Conservation (phyloP, 2,329 filamentous ascomycete genomes). For the Curvularia eragrostidis region DNA sequence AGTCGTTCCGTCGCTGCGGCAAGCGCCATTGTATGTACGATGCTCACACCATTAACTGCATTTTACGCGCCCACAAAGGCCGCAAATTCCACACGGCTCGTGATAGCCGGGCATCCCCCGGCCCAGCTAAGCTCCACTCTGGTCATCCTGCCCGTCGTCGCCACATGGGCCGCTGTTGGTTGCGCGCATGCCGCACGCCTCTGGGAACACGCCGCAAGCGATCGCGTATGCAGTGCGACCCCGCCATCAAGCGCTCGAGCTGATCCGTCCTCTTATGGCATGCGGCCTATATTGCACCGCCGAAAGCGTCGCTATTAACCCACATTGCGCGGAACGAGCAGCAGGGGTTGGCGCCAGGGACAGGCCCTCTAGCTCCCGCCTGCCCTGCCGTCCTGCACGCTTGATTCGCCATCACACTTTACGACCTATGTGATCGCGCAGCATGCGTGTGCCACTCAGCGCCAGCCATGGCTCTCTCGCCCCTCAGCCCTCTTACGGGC, state of each 20-base stretch:
- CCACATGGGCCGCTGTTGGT: not conserved
- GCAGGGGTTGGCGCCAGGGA: slow-evolving; percentile 26
- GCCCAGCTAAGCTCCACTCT: slow-evolving; percentile 6
- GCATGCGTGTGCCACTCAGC: slow-evolving; percentile 43
- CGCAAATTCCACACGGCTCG: slow-evolving; percentile 24
- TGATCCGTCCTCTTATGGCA: slow-evolving; percentile 11
- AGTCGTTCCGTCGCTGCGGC: slow-evolving; percentile 11
- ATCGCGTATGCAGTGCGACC: slow-evolving; percentile 14
- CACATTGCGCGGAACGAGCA: slow-evolving; percentile 12
- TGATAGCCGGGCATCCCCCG: slow-evolving; percentile 9
- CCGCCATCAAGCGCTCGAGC: slow-evolving; percentile 5
- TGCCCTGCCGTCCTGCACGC: slow-evolving; percentile 10
- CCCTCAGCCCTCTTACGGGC: slow-evolving; percentile 26
- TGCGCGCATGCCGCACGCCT: not conserved
- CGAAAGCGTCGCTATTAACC: slow-evolving; percentile 24
- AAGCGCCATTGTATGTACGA: slow-evolving; percentile 32
- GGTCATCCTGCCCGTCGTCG: not conserved
- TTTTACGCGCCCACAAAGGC: slow-evolving; percentile 38
- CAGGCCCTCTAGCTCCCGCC: slow-evolving; percentile 26
- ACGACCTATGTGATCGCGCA: slow-evolving; percentile 40
- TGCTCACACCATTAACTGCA: slow-evolving; percentile 29
- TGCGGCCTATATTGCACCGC: slow-evolving; percentile 23
- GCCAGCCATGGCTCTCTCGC: slow-evolving; percentile 36
- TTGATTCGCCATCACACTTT: slow-evolving; percentile 35
- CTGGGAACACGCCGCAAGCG: not conserved